These are phyloP conservation scores for Triticum monococcum DNA, from an alignment of 176 grass and related monocot species.

Conservation along the genomic window DNA sequence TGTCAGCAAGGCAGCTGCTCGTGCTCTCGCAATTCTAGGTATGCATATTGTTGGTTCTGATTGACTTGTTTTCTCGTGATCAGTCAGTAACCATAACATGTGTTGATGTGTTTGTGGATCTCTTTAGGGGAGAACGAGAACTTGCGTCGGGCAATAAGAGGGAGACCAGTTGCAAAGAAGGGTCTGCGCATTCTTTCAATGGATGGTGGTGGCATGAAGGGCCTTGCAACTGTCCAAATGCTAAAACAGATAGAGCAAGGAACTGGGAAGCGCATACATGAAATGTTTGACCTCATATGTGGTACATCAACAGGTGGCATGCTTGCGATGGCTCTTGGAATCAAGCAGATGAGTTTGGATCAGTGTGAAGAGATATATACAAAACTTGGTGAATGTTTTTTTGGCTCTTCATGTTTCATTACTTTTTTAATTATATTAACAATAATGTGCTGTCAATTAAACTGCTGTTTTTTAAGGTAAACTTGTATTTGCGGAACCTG, in stretches of 20 bases:
- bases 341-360: conserved; percentile 88
- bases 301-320: conserved; percentile 98
- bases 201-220: conserved; percentile 99
- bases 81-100: conserved; percentile 19
- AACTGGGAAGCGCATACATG: conserved; percentile 89
- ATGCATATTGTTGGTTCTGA: conserved; percentile 18
- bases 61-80: neutral
- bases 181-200: conserved; percentile 92
- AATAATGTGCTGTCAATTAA: conserved; percentile 28
- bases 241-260: conserved; percentile 98
- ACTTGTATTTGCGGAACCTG: conserved; percentile 93
- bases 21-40: conserved; percentile 97
- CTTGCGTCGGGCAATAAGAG: conserved; percentile 83
- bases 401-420: conserved; percentile 27
- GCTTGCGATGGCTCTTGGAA: conserved; percentile 95
- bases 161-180: conserved; percentile 79
- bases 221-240: conserved; percentile 96
- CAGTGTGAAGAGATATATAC: conserved; percentile 99
- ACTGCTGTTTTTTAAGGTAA: conserved; percentile 55
- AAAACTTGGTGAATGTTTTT: conserved; percentile 74
- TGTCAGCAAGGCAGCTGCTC: conserved; percentile 82
- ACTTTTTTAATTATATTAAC: neutral
- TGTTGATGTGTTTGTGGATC: conserved; percentile 23
- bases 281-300: conserved; percentile 99
- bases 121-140: conserved; percentile 94